Conservation (phyloP, 2,329 filamentous ascomycete species). For the Diaporthe humulicola region DNA sequence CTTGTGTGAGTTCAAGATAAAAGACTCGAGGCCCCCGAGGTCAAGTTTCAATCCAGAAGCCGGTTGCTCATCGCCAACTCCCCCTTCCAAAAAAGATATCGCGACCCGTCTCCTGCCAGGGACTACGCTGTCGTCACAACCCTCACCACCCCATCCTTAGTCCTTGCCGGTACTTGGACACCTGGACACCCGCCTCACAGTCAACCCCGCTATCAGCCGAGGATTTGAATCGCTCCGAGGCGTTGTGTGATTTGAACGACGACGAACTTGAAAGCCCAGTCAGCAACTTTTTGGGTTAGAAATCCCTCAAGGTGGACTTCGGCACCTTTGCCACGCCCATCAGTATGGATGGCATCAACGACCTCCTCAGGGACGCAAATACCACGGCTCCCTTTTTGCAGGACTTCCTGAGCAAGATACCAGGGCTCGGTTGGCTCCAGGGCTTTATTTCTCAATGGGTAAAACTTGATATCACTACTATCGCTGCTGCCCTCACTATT, state of each 20-base stretch:
- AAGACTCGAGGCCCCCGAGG: not conserved
- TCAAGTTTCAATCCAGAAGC: not conserved
- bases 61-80: not conserved
- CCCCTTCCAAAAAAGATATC: not conserved
- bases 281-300: not conserved
- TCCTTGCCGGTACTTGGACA: not conserved
- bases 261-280: not conserved
- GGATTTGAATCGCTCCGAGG: not conserved
- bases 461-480: conserved; percentile 50
- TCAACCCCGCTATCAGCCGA: conserved; percentile 10
- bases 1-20: conserved; percentile 7
- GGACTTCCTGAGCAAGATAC: conserved; percentile 45
- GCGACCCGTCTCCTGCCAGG: not conserved
- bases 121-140: not conserved
- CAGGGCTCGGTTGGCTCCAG: conserved; percentile 48
- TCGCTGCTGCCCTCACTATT: conserved; percentile 51
- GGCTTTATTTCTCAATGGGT: conserved; percentile 52
- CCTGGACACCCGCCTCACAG: not conserved
- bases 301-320: not conserved
- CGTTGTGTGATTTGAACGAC: not conserved
- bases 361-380: conserved; percentile 28
- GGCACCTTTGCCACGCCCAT: not conserved
- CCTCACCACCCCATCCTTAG: not conserved
- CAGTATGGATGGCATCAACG: conserved; percentile 21
- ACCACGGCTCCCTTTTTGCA: conserved; percentile 36